Conservation (phyloP, 2,329 filamentous ascomycete genomes). For the Claviceps fusiformis region DNA sequence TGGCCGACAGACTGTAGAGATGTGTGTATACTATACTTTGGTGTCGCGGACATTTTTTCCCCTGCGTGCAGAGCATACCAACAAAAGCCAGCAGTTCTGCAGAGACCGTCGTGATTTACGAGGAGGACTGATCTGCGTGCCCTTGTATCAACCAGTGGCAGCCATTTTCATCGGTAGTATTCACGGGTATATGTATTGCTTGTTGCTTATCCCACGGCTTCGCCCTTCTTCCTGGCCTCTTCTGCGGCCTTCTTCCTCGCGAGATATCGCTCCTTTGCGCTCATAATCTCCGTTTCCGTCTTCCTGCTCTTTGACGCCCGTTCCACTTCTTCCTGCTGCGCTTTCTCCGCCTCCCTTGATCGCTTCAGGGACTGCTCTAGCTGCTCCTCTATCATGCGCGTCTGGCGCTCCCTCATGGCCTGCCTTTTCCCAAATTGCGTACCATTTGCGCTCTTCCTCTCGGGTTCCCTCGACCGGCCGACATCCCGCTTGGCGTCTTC, state of each 20-base stretch:
- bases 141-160: background rate
- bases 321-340: conserved; percentile 49
- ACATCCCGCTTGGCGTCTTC: conserved; percentile 18
- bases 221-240: conserved; percentile 46
- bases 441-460: conserved; percentile 26
- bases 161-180: background rate
- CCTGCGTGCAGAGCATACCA: too few relatives aligned
- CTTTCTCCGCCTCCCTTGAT: conserved; percentile 52
- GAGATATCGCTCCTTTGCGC: conserved; percentile 67
- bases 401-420: conserved; percentile 62
- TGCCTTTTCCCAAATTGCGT: conserved; percentile 38
- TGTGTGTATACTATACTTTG: background rate
- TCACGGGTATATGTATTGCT: background rate
- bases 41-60: background rate
- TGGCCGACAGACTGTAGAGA: background rate
- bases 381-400: conserved; percentile 66
- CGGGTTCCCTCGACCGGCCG: conserved; percentile 14
- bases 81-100: background rate
- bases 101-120: background rate
- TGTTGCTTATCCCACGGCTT: conserved; percentile 10
- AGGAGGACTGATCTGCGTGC: background rate
- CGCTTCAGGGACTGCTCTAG: conserved; percentile 61
- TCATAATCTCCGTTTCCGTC: conserved; percentile 61
- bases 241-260: conserved; percentile 64
- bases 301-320: conserved; percentile 62